Conservation (phyloP, 2,329 filamentous ascomycete species). For the Fusarium sp. region DNA sequence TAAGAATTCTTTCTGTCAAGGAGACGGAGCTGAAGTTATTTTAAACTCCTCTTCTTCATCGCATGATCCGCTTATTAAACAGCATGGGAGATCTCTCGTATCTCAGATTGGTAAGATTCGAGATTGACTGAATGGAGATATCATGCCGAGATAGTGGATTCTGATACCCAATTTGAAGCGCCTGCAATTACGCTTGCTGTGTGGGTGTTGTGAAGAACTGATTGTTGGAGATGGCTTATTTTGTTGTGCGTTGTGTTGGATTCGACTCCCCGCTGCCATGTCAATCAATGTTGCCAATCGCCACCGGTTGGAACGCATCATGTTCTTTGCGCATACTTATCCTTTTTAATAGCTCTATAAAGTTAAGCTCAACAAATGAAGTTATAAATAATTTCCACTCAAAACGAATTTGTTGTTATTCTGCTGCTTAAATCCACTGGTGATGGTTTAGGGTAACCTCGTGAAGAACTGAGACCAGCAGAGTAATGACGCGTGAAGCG, state of each 20-base stretch:
- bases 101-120: constrained; percentile 19
- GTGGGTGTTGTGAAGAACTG: background rate
- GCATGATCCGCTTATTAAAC: constrained; percentile 28
- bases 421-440: too few relatives aligned
- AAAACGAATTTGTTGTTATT: too few relatives aligned
- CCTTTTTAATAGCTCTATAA: too few relatives aligned
- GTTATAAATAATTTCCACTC: too few relatives aligned
- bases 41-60: constrained; percentile 17
- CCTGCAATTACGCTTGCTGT: background rate
- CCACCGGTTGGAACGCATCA: too few relatives aligned
- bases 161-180: background rate
- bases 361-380: too few relatives aligned
- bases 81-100: constrained; percentile 28
- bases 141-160: constrained; percentile 12
- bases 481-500: background rate
- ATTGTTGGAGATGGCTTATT: background rate
- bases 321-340: too few relatives aligned
- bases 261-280: too few relatives aligned
- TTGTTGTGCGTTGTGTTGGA: too few relatives aligned
- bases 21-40: constrained; percentile 17
- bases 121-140: background rate
- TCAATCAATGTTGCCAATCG: too few relatives aligned
- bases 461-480: too few relatives aligned
- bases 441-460: background rate
- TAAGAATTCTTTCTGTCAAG: background rate